Conservation (phyloP, 2,329 filamentous ascomycete species). For the Aspergillus cejpii region DNA sequence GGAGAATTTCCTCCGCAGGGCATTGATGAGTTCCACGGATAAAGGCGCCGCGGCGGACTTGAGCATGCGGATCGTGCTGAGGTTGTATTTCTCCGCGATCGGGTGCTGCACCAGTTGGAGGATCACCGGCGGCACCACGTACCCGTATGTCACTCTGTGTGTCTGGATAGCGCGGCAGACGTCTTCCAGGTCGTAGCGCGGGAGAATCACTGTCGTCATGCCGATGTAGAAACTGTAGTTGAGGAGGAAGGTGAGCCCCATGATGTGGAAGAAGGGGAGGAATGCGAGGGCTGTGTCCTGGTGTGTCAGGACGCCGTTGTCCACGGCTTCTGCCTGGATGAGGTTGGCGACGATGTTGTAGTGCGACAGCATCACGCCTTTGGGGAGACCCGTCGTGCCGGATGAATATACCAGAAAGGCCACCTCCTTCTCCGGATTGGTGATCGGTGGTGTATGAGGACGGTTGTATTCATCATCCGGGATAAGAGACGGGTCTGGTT, state of each 20-base stretch:
- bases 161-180: conserved; percentile 12
- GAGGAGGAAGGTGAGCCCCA: conserved; percentile 13
- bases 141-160: conserved; percentile 11
- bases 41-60: conserved; percentile 12
- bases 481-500: background rate
- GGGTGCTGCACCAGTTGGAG: conserved; percentile 10
- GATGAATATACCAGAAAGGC: conserved; percentile 24
- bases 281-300: conserved; percentile 10
- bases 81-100: background rate
- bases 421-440: conserved; percentile 4
- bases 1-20: conserved; percentile 5
- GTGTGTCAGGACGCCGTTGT: conserved; percentile 6
- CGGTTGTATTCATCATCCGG: background rate
- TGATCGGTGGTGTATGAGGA: conserved; percentile 4
- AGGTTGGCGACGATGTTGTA: conserved; percentile 14
- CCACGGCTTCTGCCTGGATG: conserved; percentile 6
- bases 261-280: conserved; percentile 16
- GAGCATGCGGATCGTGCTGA: conserved; percentile 11
- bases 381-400: conserved; percentile 25
- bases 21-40: conserved; percentile 9
- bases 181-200: conserved; percentile 9
- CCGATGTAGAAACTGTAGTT: conserved; percentile 12
- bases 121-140: conserved; percentile 12
- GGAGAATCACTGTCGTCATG: conserved; percentile 7
- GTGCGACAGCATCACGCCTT: conserved; percentile 20